phyloP scores from a whole-genome alignment of 2,329 filamentous ascomycete species.

The Trichoderma sp. region DNA sequence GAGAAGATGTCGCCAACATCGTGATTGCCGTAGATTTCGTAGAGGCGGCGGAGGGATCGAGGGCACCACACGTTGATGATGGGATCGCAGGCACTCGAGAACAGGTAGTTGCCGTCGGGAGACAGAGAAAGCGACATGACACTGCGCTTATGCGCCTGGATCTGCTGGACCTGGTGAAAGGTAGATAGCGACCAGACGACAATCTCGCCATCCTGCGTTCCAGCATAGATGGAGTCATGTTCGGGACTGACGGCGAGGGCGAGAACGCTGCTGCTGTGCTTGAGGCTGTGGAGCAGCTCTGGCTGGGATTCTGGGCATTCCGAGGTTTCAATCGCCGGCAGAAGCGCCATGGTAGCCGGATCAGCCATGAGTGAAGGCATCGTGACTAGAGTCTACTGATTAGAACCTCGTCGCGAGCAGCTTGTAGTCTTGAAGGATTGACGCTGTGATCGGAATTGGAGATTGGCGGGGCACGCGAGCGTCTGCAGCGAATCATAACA shows the following conservation, averaged over 20 bases:
- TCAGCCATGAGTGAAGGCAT: constrained; percentile 21
- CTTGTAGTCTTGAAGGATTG: not conserved
- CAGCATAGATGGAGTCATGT: constrained; percentile 80
- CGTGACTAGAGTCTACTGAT: not conserved
- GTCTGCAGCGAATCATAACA: constrained; percentile 1
- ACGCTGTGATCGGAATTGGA: not conserved
- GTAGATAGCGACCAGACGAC: constrained; percentile 86
- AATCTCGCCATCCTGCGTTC: constrained; percentile 91
- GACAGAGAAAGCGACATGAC: constrained; percentile 83
- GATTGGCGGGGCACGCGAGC: constrained; percentile 12
- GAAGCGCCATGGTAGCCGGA: constrained; percentile 5
- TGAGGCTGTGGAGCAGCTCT: constrained; percentile 69
- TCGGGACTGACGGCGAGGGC: constrained; percentile 76
- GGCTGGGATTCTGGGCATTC: constrained; percentile 39
- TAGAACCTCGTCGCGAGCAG: not conserved
- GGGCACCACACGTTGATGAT: constrained; percentile 94
- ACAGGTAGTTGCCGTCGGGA: constrained; percentile 69
- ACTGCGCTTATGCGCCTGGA: constrained; percentile 88
- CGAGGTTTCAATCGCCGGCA: constrained; percentile 22
- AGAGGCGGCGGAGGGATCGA: constrained; percentile 68
- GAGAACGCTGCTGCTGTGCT: constrained; percentile 76
- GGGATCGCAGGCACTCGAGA: constrained; percentile 90
- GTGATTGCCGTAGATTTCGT: constrained; percentile 88
- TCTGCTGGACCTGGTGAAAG: constrained; percentile 72
- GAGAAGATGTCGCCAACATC: constrained; percentile 96